Evolutionary conservation across 345 rosid species (phyloP), one percentile per base, ranked within the genome.

Genomic region (Combretum micranthum): DNA sequence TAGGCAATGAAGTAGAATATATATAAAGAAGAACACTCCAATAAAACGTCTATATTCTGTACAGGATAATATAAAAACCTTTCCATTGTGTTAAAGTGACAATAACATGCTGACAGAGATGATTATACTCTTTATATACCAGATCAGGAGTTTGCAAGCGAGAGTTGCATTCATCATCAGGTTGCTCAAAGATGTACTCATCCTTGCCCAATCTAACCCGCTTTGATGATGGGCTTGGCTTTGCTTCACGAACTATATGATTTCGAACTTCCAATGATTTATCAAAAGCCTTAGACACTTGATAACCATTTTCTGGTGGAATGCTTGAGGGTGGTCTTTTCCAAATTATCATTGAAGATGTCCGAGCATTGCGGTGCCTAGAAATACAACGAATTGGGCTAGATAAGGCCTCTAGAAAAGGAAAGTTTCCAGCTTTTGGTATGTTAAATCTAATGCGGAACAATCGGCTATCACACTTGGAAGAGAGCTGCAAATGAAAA

Each of bases 391-490:
- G 83, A 64, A 90, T 75, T 62, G 86, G 83, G 64, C 63, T 72
- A 51, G 92, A 84, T 53, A 79, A 67, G 50, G 78, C 79, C 80
- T 78, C 76, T 13, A 90, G 69, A 77, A 86, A 90, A 66, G 69
- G 86, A 74, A 75, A 84, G n/a, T 77, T 76, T 67, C 69, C 72
- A n/a, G 70, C 60, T 43, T 78, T 73, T 15, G 69, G 70, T 56
- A 83, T 66, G 65, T 76, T 77, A 55, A 90, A 81, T 66, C 76
- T 86, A 63, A 90, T 67, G 56, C 78, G 58, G 69, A 90, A 86
- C 66, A 84, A 66, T 73, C 83, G 84, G 71, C 84, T 81, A 25
- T 90, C 97, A 53, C 83, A 79, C 73, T 81, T 79, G 60, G 90
- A 84, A 54, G 95, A 90, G 54, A 84, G 97, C 95, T 86, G 84